Percentiles rank a stretch among this genome's conserved stretches.
Evolutionary conservation across 495 filamentous ascomycete species (phyloP).

Genomic region (Tricharina praecox): DNA sequence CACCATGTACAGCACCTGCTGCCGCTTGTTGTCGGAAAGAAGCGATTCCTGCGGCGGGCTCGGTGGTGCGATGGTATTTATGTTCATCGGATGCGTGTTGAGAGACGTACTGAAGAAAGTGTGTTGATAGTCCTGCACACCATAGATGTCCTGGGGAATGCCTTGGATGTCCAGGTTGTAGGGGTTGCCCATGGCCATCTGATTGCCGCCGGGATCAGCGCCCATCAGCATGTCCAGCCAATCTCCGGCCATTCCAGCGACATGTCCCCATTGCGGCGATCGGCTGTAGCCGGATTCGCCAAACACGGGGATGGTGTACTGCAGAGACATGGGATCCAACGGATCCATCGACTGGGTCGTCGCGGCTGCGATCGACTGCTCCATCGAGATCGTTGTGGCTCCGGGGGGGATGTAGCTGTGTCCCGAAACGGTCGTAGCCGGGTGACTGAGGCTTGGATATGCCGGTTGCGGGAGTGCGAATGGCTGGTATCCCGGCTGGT

Average conservation of each 20-base stretch:
- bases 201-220: background rate
- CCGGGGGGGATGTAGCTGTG: conserved; percentile 28
- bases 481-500: conserved; percentile 35
- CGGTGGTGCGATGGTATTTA: conserved; percentile 72
- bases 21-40: conserved; percentile 74
- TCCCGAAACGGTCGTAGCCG: conserved; percentile 31
- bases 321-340: conserved; percentile 49
- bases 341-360: conserved; percentile 41
- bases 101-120: background rate
- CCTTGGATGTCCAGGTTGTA: no score
- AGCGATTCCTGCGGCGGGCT: conserved; percentile 49
- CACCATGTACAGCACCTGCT: conserved; percentile 74
- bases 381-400: conserved; percentile 29
- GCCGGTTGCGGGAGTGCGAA: conserved; percentile 42
- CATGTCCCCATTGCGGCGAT: conserved; percentile 48
- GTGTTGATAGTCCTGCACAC: conserved; percentile 2
- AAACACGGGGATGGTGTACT: conserved; percentile 66
- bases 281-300: conserved; percentile 62
- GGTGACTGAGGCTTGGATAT: conserved; percentile 30
- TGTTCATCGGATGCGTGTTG: conserved; percentile 64
- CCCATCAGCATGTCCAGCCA: conserved; percentile 7
- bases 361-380: conserved; percentile 27
- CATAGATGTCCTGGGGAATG: conserved; percentile 19
- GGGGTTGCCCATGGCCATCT: conserved; percentile 27
- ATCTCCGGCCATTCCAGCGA: conserved; percentile 54